A percentile compares a stretch with the other conserved stretches of the same genome.
phyloP scores from a whole-genome alignment of 129 eudicot genomes.

The Ambrosia trifida region DNA sequence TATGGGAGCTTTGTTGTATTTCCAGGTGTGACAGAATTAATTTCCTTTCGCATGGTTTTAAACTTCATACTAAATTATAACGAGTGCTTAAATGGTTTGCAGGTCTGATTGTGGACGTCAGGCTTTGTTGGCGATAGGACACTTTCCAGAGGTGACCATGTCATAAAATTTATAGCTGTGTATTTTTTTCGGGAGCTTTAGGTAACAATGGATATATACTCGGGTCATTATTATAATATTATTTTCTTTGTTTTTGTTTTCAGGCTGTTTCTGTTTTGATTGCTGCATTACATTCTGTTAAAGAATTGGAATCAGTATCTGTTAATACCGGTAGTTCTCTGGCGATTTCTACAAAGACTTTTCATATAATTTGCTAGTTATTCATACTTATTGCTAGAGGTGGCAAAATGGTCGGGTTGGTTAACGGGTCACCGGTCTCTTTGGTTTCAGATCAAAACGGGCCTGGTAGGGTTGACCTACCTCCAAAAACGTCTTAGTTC shows the following conservation, averaged over 20 bases:
- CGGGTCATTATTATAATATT: not conserved
- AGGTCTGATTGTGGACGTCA: constrained; percentile 96
- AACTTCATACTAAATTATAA: not conserved
- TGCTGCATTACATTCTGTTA: constrained; percentile 81
- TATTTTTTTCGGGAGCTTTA: constrained; percentile 9
- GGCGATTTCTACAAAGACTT: not conserved
- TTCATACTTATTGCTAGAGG: not conserved
- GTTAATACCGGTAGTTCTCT: constrained; percentile 48
- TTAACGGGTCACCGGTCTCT: not conserved
- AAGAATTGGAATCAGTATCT: constrained; percentile 69
- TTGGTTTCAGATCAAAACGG: not conserved
- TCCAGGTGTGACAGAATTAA: constrained; percentile 58
- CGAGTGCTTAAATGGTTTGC: constrained; percentile 27
- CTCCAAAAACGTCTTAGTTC: not conserved
- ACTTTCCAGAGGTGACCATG: constrained; percentile 78
- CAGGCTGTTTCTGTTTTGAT: constrained; percentile 79
- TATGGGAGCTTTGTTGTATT: constrained; percentile 92
- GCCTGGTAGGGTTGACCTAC: not conserved
- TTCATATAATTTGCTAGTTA: constrained; percentile 8
- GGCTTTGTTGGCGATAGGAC: constrained; percentile 80
- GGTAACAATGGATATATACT: not conserved
- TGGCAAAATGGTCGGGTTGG: not conserved
- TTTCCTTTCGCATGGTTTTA: constrained; percentile 14
- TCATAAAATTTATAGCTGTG: constrained; percentile 16
- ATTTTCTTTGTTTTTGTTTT: constrained; percentile 9